Conservation (phyloP, 2,329 filamentous ascomycete genomes). For the Diaporthe sp. region DNA sequence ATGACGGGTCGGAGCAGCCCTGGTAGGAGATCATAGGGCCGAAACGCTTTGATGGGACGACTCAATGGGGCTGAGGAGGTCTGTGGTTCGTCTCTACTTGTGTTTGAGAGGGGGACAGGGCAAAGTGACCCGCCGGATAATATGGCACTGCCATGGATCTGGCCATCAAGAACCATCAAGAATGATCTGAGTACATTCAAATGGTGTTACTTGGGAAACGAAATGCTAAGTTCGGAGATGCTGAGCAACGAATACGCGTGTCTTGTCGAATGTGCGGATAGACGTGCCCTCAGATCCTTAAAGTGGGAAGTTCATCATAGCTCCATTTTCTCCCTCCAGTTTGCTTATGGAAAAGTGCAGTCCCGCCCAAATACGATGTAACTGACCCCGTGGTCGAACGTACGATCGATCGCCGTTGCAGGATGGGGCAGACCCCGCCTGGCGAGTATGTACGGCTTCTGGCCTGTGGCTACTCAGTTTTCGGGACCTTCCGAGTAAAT, state of each 20-base stretch:
- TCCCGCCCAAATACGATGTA: not conserved
- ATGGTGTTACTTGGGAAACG: not conserved
- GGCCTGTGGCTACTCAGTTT: not conserved
- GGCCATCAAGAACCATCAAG: no score
- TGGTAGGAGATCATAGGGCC: constrained; percentile 2
- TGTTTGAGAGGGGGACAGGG: not conserved
- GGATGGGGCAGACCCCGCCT: not conserved
- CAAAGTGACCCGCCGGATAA: no score
- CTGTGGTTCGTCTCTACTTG: not conserved
- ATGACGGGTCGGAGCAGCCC: constrained; percentile 21
- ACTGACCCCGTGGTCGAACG: not conserved
- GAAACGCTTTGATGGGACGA: not conserved
- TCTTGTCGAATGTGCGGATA: not conserved
- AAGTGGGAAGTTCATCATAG: no score
- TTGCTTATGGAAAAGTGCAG: not conserved
- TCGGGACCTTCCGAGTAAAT: constrained; percentile 2
- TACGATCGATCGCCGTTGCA: not conserved
- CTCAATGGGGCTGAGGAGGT: not conserved
- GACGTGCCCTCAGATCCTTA: no score
- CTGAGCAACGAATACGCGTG: not conserved
- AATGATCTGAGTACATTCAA: not conserved
- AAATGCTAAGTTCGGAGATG: not conserved
- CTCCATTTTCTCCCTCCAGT: not conserved
- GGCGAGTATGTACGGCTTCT: not conserved
- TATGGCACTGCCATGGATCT: not conserved